phyloP scores from a whole-genome alignment of 371 early-diverging fungal species.

The Mycotypha africana region DNA sequence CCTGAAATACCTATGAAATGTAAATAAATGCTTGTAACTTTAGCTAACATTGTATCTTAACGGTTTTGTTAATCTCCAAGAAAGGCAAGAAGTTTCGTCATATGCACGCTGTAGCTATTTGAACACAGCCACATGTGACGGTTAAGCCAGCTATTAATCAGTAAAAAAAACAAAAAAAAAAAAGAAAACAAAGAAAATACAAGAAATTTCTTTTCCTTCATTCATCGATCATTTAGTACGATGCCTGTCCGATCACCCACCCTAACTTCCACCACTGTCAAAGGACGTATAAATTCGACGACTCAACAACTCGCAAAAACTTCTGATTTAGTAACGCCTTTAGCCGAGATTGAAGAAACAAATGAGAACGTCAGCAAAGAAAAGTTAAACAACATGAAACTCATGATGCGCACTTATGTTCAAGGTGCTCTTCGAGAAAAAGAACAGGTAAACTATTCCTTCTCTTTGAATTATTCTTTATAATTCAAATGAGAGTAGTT shows the following conservation, averaged over 20 bases:
- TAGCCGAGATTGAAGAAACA: conserved; percentile 16
- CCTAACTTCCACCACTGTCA: neutral
- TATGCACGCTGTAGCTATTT: too few species aligned
- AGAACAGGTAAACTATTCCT: conserved; percentile 35
- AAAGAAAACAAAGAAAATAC: too few species aligned
- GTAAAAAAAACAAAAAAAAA: too few species aligned
- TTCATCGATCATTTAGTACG: neutral
- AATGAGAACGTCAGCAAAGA: conserved; percentile 27
- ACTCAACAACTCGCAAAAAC: conserved; percentile 1
- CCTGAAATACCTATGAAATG: too few species aligned
- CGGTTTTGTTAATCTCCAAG: too few species aligned
- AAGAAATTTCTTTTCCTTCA: too few species aligned
- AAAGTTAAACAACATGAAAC: conserved; percentile 30
- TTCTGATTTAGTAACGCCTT: neutral
- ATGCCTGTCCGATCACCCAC: conserved; percentile 8
- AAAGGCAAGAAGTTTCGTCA: too few species aligned
- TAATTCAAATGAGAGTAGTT: conserved; percentile 1
- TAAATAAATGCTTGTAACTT: too few species aligned
- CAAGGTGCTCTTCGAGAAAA: conserved; percentile 40
- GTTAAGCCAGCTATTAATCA: too few species aligned
- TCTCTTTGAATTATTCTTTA: conserved; percentile 4
- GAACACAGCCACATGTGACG: too few species aligned
- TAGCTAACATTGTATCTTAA: too few species aligned
- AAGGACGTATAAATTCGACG: neutral
- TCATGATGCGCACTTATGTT: conserved; percentile 40